phyloP scores from a whole-genome alignment of 2,329 filamentous ascomycete genomes.

The Sarocladium kiliense region DNA sequence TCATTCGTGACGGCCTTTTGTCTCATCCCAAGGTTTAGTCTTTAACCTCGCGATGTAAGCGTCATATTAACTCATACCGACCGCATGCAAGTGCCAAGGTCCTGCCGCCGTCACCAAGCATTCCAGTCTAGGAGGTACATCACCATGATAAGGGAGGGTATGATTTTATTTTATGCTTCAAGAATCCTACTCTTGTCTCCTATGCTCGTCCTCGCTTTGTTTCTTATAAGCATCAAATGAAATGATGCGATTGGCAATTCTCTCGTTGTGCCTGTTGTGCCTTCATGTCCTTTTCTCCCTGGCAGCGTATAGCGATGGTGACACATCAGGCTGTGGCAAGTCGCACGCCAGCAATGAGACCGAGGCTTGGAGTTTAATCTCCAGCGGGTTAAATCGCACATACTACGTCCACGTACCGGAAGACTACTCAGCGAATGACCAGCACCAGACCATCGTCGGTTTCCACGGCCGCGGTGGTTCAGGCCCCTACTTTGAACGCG shows the following conservation, averaged over 20 bases:
- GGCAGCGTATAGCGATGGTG: background rate
- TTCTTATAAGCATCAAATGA: no score
- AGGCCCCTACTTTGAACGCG: constrained; percentile 36
- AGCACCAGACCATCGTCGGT: constrained; percentile 38
- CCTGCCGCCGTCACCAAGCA: no score
- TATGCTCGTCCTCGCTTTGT: no score
- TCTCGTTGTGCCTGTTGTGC: background rate
- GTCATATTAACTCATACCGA: no score
- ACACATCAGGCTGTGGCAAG: constrained; percentile 25
- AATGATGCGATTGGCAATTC: background rate
- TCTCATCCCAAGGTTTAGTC: no score
- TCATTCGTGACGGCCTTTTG: no score
- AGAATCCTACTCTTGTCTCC: no score
- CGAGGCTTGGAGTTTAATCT: constrained; percentile 26
- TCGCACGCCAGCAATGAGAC: constrained; percentile 21
- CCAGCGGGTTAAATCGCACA: constrained; percentile 29
- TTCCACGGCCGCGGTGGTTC: constrained; percentile 40
- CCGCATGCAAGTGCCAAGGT: no score
- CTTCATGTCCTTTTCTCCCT: background rate
- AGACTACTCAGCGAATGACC: constrained; percentile 28
- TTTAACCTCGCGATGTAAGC: no score
- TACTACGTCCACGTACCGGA: constrained; percentile 37
- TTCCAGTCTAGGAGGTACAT: no score
- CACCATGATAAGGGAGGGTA: no score
- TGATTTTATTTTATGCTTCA: no score